Conservation (phyloP, 257 asterid genomes). For the Solanum arcanum region DNA sequence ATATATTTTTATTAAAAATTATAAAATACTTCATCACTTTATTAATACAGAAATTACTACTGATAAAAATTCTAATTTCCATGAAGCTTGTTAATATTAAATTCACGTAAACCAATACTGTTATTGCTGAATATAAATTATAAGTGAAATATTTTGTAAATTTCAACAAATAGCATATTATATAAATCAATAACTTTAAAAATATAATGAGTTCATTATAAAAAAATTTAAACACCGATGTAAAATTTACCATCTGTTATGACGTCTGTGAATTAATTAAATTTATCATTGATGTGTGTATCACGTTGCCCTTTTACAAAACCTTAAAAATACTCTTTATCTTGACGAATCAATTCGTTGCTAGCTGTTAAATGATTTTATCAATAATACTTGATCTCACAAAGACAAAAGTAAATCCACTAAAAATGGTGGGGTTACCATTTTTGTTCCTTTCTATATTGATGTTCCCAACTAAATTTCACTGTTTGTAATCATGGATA, state of each 20-base stretch:
- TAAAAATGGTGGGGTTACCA: not conserved
- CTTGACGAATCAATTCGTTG: not conserved
- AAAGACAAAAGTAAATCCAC: not conserved
- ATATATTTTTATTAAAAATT: too few species aligned
- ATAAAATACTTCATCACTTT: too few species aligned
- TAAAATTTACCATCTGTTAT: not conserved
- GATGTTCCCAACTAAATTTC: not conserved
- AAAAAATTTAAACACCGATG: too few species aligned
- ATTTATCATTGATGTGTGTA: not conserved
- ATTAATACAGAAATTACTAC: too few species aligned
- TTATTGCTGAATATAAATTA: not conserved
- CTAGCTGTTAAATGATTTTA: not conserved
- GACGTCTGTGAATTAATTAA: not conserved
- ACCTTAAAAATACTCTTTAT: too few species aligned
- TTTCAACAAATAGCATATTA: not conserved
- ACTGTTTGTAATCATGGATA: not conserved
- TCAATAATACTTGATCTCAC: not conserved
- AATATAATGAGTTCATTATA: not conserved
- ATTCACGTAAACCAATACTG: too few species aligned
- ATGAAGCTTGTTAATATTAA: too few species aligned
- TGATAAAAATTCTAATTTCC: too few species aligned
- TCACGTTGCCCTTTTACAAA: not conserved
- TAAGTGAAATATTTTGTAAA: not conserved
- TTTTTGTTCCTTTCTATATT: not conserved
- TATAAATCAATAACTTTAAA: not conserved